Percentiles rank a stretch among this genome's conserved stretches.
phyloP scores from a whole-genome alignment of 495 filamentous ascomycete species.

The Neurospora sp. region DNA sequence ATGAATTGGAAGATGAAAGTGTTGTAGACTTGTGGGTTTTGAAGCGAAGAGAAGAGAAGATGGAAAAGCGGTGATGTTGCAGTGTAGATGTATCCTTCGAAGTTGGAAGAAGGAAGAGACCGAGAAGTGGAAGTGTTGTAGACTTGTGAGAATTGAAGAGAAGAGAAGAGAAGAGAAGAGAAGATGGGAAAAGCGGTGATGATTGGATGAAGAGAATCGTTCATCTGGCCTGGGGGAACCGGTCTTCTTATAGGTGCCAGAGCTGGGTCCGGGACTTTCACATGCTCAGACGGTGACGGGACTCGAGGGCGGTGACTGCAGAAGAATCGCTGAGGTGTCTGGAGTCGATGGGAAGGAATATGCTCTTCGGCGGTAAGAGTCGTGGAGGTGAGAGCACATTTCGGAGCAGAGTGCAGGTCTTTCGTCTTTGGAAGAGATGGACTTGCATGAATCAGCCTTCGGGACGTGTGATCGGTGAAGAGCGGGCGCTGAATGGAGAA shows the following conservation, averaged over 20 bases:
- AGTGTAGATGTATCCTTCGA: too few species aligned
- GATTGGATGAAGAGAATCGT: background rate
- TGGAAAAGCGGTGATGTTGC: background rate
- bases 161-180: background rate
- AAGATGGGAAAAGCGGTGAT: background rate
- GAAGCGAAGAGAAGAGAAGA: too few species aligned
- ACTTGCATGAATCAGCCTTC: background rate
- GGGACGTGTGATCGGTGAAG: background rate
- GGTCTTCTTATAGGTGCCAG: background rate
- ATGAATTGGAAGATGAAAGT: background rate
- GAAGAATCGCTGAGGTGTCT: background rate
- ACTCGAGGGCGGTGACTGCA: background rate
- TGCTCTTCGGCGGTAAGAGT: background rate
- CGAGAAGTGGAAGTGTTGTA: too few species aligned
- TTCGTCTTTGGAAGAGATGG: background rate
- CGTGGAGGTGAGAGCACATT: background rate
- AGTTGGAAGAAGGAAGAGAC: too few species aligned
- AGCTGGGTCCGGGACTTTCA: background rate
- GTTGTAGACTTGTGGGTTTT: background rate
- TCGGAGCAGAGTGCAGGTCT: fast-evolving
- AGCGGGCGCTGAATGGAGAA: background rate
- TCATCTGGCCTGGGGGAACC: background rate
- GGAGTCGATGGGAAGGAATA: background rate
- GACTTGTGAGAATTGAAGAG: background rate
- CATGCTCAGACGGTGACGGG: background rate